These are phyloP conservation scores for Omphalotus olearius DNA, from an alignment of 1,284 basidiomycete genomes.

Conservation along the genomic window DNA sequence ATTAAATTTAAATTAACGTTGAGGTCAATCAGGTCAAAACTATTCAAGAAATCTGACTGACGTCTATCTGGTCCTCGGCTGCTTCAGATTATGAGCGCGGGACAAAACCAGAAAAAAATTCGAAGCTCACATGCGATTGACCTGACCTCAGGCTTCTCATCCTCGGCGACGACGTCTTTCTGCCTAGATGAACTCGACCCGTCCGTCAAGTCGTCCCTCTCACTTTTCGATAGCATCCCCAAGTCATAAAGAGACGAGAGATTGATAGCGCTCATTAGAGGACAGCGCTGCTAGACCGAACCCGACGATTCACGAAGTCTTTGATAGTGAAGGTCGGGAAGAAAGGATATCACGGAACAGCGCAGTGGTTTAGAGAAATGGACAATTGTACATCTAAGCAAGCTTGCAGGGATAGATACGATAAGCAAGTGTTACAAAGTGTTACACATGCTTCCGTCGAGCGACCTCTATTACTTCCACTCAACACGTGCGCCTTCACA, in stretches of 20 bases:
- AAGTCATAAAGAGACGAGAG: neutral
- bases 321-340: no score
- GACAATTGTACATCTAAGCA: no score
- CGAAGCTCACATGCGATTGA: conserved; percentile 3
- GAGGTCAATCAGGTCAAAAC: neutral
- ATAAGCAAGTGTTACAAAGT: no score
- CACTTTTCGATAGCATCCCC: neutral
- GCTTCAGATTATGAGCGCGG: neutral
- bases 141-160: conserved; percentile 1
- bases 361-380: no score
- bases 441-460: no score
- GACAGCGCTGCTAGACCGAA: no score
- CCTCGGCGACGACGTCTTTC: neutral
- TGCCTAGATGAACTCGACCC: neutral
- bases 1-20: neutral
- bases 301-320: no score
- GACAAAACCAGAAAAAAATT: neutral
- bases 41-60: neutral
- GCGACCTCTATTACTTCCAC: no score
- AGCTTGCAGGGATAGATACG: no score
- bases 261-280: neutral
- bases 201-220: neutral
- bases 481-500: no score
- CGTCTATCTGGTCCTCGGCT: conserved; percentile 3
- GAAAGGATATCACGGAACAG: no score